These are phyloP conservation scores for Reutealis trisperma DNA, from an alignment of 345 rosid genomes.

Conservation along the genomic window DNA sequence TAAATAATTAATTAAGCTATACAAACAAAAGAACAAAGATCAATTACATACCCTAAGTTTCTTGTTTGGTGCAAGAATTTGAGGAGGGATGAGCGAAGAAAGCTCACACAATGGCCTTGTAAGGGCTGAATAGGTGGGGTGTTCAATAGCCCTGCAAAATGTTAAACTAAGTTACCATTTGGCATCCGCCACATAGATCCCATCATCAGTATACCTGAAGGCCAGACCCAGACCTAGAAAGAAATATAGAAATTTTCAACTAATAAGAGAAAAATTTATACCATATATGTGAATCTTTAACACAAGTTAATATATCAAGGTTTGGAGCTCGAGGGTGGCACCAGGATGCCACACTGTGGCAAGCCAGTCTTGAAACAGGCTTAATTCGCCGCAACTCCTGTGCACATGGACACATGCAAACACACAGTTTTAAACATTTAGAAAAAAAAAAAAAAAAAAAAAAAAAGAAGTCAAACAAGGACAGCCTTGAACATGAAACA, in stretches of 20 bases:
- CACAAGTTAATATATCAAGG: conserved; percentile 91
- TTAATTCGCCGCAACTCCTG: conserved; percentile 97
- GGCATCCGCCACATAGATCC: not conserved
- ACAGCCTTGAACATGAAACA: conserved; percentile 10
- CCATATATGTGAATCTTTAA: conserved; percentile 99
- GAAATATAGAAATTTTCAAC: conserved; percentile 4
- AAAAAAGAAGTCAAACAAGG: too few relatives aligned
- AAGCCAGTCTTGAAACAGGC: conserved; percentile 93
- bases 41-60: conserved; percentile 75
- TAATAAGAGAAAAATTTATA: conserved; percentile 18
- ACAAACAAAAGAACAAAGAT: conserved; percentile 14
- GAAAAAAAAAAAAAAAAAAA: too few relatives aligned
- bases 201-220: not conserved
- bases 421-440: not conserved
- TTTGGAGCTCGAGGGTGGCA: conserved; percentile 99
- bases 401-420: not conserved
- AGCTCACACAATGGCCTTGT: conserved; percentile 98
- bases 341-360: conserved; percentile 99
- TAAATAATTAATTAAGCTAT: not conserved
- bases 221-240: conserved; percentile 10
- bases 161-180: not conserved
- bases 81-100: conserved; percentile 89
- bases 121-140: conserved; percentile 95
- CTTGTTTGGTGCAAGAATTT: conserved; percentile 80
- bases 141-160: conserved; percentile 90